Conservation (phyloP, 1,284 basidiomycete species). For the Wallemia ichthyophaga region DNA sequence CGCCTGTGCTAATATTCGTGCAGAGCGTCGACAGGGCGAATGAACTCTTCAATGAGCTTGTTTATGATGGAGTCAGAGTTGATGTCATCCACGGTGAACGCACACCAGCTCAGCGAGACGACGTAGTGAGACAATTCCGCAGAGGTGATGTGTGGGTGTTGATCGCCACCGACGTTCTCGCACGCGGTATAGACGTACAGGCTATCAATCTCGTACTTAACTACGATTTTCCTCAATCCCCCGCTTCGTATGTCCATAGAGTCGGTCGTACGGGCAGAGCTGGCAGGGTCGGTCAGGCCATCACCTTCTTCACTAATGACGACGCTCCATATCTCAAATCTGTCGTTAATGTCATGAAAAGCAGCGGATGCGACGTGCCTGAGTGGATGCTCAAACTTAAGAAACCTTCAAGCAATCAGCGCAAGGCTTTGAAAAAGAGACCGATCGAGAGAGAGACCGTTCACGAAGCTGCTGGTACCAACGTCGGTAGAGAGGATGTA, state of each 20-base stretch:
- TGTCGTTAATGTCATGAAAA: constrained; percentile 75
- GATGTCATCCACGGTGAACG: constrained; percentile 76
- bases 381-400: constrained; percentile 67
- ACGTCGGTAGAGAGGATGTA: constrained; percentile 36
- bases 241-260: constrained; percentile 81
- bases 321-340: constrained; percentile 73
- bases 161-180: constrained; percentile 80
- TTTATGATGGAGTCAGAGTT: constrained; percentile 56
- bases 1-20: constrained; percentile 74
- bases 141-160: constrained; percentile 68
- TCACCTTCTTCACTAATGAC: constrained; percentile 84
- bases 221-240: constrained; percentile 77
- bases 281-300: constrained; percentile 60
- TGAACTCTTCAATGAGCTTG: constrained; percentile 60
- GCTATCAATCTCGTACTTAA: constrained; percentile 84
- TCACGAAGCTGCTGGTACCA: constrained; percentile 35
- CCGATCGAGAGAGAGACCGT: constrained; percentile 40
- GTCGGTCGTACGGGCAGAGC: constrained; percentile 89
- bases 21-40: constrained; percentile 73
- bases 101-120: constrained; percentile 57
- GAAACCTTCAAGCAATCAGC: constrained; percentile 64
- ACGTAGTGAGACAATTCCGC: constrained; percentile 54
- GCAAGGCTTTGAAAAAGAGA: constrained; percentile 44
- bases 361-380: constrained; percentile 62
- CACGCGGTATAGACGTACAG: constrained; percentile 89